phyloP scores from a whole-genome alignment of 371 early-diverging fungal species.

The Lichtheimia corymbifera region DNA sequence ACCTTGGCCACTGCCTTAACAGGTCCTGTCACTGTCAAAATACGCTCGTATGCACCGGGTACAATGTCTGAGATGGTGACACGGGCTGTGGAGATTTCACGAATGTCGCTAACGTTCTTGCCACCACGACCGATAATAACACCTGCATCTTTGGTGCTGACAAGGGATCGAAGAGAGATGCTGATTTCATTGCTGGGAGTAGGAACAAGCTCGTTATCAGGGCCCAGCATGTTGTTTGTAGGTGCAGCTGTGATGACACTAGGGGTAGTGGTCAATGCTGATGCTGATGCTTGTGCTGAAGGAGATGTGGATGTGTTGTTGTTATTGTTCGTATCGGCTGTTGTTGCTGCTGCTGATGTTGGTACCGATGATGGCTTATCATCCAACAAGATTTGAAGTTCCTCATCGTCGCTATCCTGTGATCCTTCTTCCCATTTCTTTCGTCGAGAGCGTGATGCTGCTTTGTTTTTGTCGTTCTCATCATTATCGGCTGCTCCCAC shows the following conservation, averaged over 20 bases:
- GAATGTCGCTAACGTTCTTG: slow-evolving; percentile 78
- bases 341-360: too few species aligned
- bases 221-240: too few species aligned
- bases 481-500: slow-evolving; percentile 23
- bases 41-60: slow-evolving; percentile 72
- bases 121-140: slow-evolving; percentile 85
- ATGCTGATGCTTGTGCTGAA: slow-evolving; percentile 5
- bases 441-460: slow-evolving; percentile 13
- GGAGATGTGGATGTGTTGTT: slow-evolving; percentile 8
- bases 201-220: neutral
- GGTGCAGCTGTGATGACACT: neutral
- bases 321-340: slow-evolving; percentile 1
- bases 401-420: slow-evolving; percentile 10
- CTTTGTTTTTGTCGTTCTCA: slow-evolving; percentile 8
- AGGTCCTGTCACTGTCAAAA: slow-evolving; percentile 76
- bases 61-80: slow-evolving; percentile 81
- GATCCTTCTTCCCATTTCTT: slow-evolving; percentile 28
- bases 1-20: slow-evolving; percentile 75
- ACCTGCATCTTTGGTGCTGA: slow-evolving; percentile 82
- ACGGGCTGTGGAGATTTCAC: slow-evolving; percentile 73
- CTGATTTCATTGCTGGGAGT: neutral
- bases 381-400: slow-evolving; percentile 19
- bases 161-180: slow-evolving; percentile 70
- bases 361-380: neutral
- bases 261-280: neutral